Conservation (phyloP, 176 grass and related monocot genomes). For the Cymbopogon citratus region DNA sequence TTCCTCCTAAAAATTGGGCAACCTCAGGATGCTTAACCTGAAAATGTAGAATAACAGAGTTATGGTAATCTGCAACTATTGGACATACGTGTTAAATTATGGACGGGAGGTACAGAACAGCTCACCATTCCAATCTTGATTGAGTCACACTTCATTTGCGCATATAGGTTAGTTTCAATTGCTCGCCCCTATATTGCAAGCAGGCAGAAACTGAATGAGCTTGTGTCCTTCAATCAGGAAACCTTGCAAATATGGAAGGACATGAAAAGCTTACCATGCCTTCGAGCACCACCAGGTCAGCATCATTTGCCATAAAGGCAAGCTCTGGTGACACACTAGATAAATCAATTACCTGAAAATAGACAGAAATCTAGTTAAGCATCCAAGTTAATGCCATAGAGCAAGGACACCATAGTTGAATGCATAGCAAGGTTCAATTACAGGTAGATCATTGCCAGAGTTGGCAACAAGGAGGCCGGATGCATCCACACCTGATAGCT, state of each 20-base stretch:
- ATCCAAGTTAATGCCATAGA: neutral
- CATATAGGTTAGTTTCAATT: slow-evolving; percentile 95
- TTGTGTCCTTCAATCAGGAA: neutral
- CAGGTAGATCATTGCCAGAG: slow-evolving; percentile 95
- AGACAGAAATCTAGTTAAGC: neutral
- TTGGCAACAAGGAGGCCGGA: slow-evolving; percentile 79
- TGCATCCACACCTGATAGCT: slow-evolving; percentile 78
- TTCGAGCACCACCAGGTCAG: slow-evolving; percentile 78
- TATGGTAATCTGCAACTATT: neutral
- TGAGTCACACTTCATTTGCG: slow-evolving; percentile 86
- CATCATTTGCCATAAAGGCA: slow-evolving; percentile 72
- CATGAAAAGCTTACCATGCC: slow-evolving; percentile 67
- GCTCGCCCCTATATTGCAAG: slow-evolving; percentile 66
- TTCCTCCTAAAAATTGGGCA: slow-evolving; percentile 92
- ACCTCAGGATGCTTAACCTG: slow-evolving; percentile 98
- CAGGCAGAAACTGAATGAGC: neutral
- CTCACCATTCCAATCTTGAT: slow-evolving; percentile 96
- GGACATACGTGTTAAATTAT: neutral
- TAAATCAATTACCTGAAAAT: slow-evolving; percentile 84
- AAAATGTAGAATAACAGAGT: neutral
- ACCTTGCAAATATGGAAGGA: neutral
- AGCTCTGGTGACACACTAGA: slow-evolving; percentile 77
- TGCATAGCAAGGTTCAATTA: slow-evolving; percentile 22
- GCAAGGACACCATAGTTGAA: neutral
- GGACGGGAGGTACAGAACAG: neutral